phyloP scores from a whole-genome alignment of 2,329 filamentous ascomycete genomes.

The Grosmannia clavigera region DNA sequence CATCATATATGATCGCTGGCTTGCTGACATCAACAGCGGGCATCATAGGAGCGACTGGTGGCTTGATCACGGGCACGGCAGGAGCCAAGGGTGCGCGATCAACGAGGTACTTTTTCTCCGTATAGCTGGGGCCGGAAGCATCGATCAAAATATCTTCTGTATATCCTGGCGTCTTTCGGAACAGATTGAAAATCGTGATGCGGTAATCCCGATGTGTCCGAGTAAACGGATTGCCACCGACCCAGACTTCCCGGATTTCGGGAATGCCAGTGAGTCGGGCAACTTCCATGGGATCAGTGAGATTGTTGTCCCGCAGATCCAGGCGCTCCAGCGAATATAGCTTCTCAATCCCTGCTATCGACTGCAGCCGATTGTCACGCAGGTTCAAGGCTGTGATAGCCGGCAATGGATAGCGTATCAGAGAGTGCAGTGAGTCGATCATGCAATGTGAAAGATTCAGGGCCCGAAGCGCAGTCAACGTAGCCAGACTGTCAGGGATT shows the following conservation, averaged over 20 bases:
- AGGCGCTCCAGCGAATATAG: conserved; percentile 79
- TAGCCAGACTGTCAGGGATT: conserved; percentile 81
- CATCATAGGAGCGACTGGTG: conserved; percentile 44
- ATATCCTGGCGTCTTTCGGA: conserved; percentile 80
- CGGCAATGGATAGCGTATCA: conserved; percentile 74
- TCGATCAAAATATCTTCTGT: conserved; percentile 87
- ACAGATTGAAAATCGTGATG: conserved; percentile 89
- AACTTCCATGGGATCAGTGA: conserved; percentile 84
- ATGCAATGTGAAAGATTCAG: conserved; percentile 94
- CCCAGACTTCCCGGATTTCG: conserved; percentile 84
- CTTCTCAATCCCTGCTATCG: conserved; percentile 80
- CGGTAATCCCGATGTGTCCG: conserved; percentile 78
- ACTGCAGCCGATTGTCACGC: conserved; percentile 74
- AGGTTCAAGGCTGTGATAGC: conserved; percentile 91
- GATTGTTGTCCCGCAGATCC: conserved; percentile 78
- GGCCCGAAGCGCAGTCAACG: conserved; percentile 75
- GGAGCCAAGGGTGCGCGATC: conserved; percentile 69
- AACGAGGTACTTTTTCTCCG: conserved; percentile 71
- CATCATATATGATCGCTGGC: conserved; percentile 44
- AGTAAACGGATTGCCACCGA: conserved; percentile 83
- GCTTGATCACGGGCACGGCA: conserved; percentile 66
- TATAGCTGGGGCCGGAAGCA: conserved; percentile 66
- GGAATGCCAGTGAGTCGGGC: conserved; percentile 83
- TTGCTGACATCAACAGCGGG: conserved; percentile 56
- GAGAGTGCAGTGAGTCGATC: conserved; percentile 86